Base-by-base conservation (phyloP, 2,329 filamentous ascomycete genomes). In the Penicillium thymicola region DNA sequence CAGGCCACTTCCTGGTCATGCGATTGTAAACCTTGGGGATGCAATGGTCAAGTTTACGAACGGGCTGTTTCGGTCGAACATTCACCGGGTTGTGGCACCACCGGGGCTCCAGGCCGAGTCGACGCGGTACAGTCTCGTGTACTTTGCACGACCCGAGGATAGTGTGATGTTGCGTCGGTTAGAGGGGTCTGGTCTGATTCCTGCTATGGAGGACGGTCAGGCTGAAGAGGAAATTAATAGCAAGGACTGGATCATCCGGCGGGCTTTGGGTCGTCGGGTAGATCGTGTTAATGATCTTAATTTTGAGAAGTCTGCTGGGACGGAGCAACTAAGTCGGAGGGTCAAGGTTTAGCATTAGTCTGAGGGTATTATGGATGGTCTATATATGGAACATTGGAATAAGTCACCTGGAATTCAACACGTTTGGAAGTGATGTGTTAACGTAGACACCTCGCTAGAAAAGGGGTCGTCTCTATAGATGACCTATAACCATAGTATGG, bases 101-200 rank as follows among this genome's bases (percentile, higher is more conserved):
- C 79, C 80, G 0, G 79, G 79, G 0, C 63, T 67, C 11, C 82
- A 84, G 65, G 73, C 66, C 5, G 66, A 70, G n/a, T 57, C 53
- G 16, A 76, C 73, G 21, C 70, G 82, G 52, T 81, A 78, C 64
- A 82, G 80, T 67, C 60, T 84, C 21, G 81, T 83, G 10, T 84
- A 84, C 63, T 84, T 84, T 67, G 71, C 75, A 28, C 66, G 82
- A 59, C 81, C 81, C 3, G 79, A 77, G 62, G 76, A 82, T 67
- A 71, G 78, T 25, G 76, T 81, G 16, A 50, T 77, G 23, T 60
- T 81, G 63, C 75, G 70, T 56, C 66, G 74, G 38, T 48, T 78
- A 55, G 68, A 74, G 9, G 72, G 72, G 0, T 71, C 72, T 45
- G 53, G 65, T 44, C 60, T 61, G 11, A 75, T 76, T 54, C 72